Evolutionary conservation across 352 stramenopile genomes (phyloP).

Genomic region (Globisporangium emineosum): DNA sequence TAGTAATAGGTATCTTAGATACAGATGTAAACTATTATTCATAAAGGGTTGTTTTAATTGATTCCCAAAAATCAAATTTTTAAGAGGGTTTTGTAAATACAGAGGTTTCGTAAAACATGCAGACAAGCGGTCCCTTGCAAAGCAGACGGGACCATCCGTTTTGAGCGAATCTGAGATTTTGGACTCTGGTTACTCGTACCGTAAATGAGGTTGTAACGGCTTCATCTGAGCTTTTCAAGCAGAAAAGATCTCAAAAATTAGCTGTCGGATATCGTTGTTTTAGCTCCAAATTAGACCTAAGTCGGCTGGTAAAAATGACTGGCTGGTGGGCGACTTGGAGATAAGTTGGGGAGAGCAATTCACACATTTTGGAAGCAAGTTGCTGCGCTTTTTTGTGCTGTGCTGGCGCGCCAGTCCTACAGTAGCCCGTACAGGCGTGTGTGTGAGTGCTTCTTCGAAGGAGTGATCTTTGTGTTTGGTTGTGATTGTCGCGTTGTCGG

Average conservation of each 20-base stretch:
- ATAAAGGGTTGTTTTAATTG: too few species aligned
- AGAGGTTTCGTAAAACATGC: background rate
- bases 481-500: background rate
- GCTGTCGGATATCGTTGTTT: background rate
- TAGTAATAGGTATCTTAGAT: background rate
- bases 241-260: background rate
- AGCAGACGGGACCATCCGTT: background rate
- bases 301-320: background rate
- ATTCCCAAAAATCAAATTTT: too few species aligned
- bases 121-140: background rate
- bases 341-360: background rate
- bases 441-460: background rate
- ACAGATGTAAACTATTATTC: too few species aligned
- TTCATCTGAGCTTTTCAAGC: background rate
- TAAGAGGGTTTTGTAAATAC: too few species aligned
- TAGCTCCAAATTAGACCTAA: background rate
- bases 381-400: background rate
- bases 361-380: background rate
- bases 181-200: background rate
- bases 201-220: background rate
- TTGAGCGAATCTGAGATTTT: background rate
- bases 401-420: background rate
- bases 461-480: background rate
- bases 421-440: background rate
- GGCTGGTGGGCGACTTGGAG: background rate